phyloP scores from a whole-genome alignment of 805 yeast genomes.

The Suhomyces vadensis region DNA sequence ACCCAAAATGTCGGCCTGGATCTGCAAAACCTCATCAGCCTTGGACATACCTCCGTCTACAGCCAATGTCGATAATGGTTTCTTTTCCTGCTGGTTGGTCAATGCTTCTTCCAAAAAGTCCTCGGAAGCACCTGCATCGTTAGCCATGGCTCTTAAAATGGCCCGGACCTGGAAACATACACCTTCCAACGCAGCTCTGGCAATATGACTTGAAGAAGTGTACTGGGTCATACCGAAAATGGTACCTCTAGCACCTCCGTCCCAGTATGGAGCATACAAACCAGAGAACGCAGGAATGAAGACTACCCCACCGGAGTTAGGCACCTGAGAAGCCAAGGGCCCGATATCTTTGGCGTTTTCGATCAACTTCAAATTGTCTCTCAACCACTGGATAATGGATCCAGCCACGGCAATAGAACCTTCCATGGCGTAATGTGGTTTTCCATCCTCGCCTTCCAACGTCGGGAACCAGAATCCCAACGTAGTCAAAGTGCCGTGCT shows the following conservation, averaged over 20 bases:
- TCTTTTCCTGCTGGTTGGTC: slow-evolving; percentile 43
- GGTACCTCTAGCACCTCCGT: slow-evolving; percentile 87
- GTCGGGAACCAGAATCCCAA: slow-evolving; percentile 88
- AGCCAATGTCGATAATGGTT: slow-evolving; percentile 56
- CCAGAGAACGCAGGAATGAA: slow-evolving; percentile 96
- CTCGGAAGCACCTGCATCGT: slow-evolving; percentile 68
- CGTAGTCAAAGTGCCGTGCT: slow-evolving; percentile 85
- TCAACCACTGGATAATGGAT: slow-evolving; percentile 88
- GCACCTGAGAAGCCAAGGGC: slow-evolving; percentile 80
- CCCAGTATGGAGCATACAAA: slow-evolving; percentile 95
- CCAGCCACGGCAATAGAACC: slow-evolving; percentile 98
- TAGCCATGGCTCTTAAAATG: slow-evolving; percentile 84
- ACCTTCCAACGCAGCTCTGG: slow-evolving; percentile 93
- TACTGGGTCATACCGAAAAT: slow-evolving; percentile 91
- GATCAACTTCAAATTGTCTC: slow-evolving; percentile 85
- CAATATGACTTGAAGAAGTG: slow-evolving; percentile 88
- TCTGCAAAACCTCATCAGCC: slow-evolving; percentile 88
- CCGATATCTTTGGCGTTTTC: slow-evolving; percentile 85
- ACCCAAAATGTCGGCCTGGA: slow-evolving; percentile 89
- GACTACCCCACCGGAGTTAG: slow-evolving; percentile 85
- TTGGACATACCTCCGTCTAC: slow-evolving; percentile 97
- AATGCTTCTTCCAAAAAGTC: slow-evolving; percentile 58
- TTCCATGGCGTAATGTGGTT: slow-evolving; percentile 87
- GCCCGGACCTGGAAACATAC: slow-evolving; percentile 93
- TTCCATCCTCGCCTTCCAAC: slow-evolving; percentile 44